Percentiles rank a stretch among this genome's conserved stretches.
phyloP scores from a whole-genome alignment of 768 basidiomycete species.

The Pholiota molesta region DNA sequence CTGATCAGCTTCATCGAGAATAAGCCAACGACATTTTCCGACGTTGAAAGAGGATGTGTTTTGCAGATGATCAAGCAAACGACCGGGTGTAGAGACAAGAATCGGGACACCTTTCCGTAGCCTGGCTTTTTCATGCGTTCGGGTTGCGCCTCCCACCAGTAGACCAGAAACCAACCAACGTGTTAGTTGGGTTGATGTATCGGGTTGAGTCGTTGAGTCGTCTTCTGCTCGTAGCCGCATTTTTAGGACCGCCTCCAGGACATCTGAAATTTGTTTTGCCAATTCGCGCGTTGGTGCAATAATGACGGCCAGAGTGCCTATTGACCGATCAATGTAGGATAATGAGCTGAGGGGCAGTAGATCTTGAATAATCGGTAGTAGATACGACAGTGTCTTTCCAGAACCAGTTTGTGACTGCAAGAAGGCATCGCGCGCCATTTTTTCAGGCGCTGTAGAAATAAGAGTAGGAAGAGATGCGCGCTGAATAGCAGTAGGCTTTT shows the following conservation, averaged over 20 bases:
- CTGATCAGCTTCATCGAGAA: slow-evolving; percentile 96
- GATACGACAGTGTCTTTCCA: slow-evolving; percentile 92
- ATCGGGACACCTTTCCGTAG: slow-evolving; percentile 95
- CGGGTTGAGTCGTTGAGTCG: slow-evolving; percentile 53
- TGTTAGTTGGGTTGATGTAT: slow-evolving; percentile 55
- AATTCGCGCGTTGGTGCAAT: slow-evolving; percentile 96
- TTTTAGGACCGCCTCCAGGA: slow-evolving; percentile 81
- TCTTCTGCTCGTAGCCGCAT: slow-evolving; percentile 68
- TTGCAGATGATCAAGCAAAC: slow-evolving; percentile 94
- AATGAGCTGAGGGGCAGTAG: slow-evolving; percentile 85
- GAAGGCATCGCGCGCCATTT: slow-evolving; percentile 71
- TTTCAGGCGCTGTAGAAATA: slow-evolving; percentile 36
- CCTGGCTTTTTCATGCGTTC: slow-evolving; percentile 93
- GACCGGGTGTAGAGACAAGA: slow-evolving; percentile 93
- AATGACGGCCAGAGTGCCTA: slow-evolving; percentile 93
- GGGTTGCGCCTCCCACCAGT: slow-evolving; percentile 91
- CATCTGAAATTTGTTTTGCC: slow-evolving; percentile 95
- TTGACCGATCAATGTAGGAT: slow-evolving; percentile 93
- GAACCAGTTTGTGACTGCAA: slow-evolving; percentile 98
- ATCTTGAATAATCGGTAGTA: slow-evolving; percentile 94
- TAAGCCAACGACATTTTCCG: slow-evolving; percentile 93
- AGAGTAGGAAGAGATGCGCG: slow-evolving; percentile 68
- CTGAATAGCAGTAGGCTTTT: slow-evolving; percentile 90
- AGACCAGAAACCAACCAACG: slow-evolving; percentile 95
- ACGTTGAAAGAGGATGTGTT: slow-evolving; percentile 93